Base-by-base conservation (phyloP, 306 rosid genomes). In the Cicer cuneatum region DNA sequence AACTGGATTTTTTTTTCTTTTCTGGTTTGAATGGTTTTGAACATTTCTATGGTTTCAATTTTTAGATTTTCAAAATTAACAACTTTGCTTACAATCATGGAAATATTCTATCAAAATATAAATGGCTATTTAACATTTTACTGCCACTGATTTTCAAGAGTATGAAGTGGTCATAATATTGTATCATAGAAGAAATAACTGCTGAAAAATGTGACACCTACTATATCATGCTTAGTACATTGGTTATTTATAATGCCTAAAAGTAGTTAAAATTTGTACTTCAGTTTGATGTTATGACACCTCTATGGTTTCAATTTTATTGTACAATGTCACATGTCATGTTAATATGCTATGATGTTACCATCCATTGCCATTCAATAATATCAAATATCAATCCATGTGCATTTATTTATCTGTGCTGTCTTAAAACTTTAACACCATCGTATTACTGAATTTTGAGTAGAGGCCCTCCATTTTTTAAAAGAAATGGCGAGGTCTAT, bases 11-110 rank as follows among this genome's bases (percentile, higher is more conserved):
- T 16, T 65, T 59, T 16, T 64, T 18, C 9, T 0, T 83, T 59
- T 60, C 58, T 40, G 38, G 57, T 67, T 42, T 41, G 41, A 39
- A 54, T 75, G 64, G 64, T 45, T 51, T 66, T 84, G 66, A 80
- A 69, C 61, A 12, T 73, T 64, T 57, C 19, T 60, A 12, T 46
- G 51, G 64, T 43, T 38, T 72, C 74, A 35, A 41, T 51, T 15
- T 74, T 76, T 14, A 24, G 12, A 39, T 18, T 65, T 71, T 56
- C 21, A 33, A 43, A 7, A 69, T 62, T 18, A 14, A 49, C 62
- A 18, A 18, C 42, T 48, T 8, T 42, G 11, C 18, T 8, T 49
- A 21, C 18, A 19, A 68, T 42, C 45, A 35, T 52, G 42, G 24
- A 16, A 13, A 2, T 66, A 10, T 41, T 10, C 8, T 14, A 63